phyloP scores from a whole-genome alignment of 108 stramenopile species.

The Skeletonema potamos region DNA sequence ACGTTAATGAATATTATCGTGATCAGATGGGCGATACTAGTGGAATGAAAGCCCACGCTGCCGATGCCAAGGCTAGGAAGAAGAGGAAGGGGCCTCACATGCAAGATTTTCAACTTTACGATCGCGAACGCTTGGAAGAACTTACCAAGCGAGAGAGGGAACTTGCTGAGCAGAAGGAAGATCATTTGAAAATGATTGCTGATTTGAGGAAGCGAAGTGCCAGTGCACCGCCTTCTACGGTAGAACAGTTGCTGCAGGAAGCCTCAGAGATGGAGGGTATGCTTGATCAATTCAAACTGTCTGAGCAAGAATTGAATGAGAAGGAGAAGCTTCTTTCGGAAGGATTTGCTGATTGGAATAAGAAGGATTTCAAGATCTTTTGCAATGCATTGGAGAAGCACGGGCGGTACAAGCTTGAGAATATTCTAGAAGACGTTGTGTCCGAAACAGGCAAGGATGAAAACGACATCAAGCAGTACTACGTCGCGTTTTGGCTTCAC shows the following conservation, averaged over 20 bases:
- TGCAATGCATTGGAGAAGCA: conserved; percentile 87
- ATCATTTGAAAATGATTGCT: conserved; percentile 65
- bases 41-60: conserved; percentile 75
- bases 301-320: conserved; percentile 57
- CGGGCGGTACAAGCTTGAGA: conserved; percentile 85
- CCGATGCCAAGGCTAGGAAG: conserved; percentile 79
- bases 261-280: conserved; percentile 63
- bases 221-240: conserved; percentile 31
- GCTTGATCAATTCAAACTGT: conserved; percentile 55
- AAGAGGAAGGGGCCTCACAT: conserved; percentile 84
- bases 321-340: conserved; percentile 74
- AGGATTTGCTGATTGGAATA: conserved; percentile 94
- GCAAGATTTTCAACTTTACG: conserved; percentile 95
- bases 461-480: conserved; percentile 88
- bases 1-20: conserved; percentile 92
- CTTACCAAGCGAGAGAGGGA: conserved; percentile 78
- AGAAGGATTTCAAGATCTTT: conserved; percentile 91
- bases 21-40: conserved; percentile 67
- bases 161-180: conserved; percentile 68
- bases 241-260: conserved; percentile 41
- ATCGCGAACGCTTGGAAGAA: conserved; percentile 75
- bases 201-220: conserved; percentile 65
- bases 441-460: conserved; percentile 87
- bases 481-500: conserved; percentile 85
- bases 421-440: conserved; percentile 77